phyloP scores from a whole-genome alignment of 2,329 filamentous ascomycete genomes.

The Capronia coronata region DNA sequence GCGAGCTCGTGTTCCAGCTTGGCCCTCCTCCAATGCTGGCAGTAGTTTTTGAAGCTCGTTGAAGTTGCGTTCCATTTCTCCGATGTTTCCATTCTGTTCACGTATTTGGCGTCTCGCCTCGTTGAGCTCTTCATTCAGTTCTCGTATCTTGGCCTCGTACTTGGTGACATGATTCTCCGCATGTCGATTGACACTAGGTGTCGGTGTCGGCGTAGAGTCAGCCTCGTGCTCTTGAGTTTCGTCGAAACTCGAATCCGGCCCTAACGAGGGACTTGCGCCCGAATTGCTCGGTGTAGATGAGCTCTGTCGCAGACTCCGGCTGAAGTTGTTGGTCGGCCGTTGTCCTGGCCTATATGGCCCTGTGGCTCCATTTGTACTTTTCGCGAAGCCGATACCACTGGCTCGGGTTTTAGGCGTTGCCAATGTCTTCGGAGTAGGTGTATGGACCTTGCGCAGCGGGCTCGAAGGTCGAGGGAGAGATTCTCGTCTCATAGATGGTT shows the following conservation, averaged over 20 bases:
- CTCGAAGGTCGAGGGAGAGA: slow-evolving; percentile 87
- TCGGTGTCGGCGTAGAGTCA: slow-evolving; percentile 40
- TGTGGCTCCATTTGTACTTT: slow-evolving; percentile 51
- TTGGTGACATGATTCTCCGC: slow-evolving; percentile 28
- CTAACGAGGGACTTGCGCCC: slow-evolving; percentile 25
- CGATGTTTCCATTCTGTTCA: slow-evolving; percentile 73
- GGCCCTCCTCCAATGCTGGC: slow-evolving; percentile 35
- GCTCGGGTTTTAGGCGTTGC: slow-evolving; percentile 26
- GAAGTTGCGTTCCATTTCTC: slow-evolving; percentile 84
- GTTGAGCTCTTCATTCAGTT: slow-evolving; percentile 65
- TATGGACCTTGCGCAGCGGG: slow-evolving; percentile 63
- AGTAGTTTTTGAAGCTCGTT: slow-evolving; percentile 74
- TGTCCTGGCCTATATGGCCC: slow-evolving; percentile 53
- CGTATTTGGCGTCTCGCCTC: slow-evolving; percentile 79
- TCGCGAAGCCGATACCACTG: slow-evolving; percentile 25
- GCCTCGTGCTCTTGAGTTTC: slow-evolving; percentile 49
- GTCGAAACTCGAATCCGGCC: slow-evolving; percentile 32
- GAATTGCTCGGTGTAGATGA: slow-evolving; percentile 14
- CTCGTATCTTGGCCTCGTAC: slow-evolving; percentile 44
- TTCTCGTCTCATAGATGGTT: slow-evolving; percentile 57
- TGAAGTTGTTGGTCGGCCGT: slow-evolving; percentile 38
- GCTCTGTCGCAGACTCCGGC: slow-evolving; percentile 28
- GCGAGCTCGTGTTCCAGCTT: slow-evolving; percentile 38
- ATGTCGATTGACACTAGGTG: slow-evolving; percentile 22
- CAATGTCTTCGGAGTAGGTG: slow-evolving; percentile 24